These are phyloP conservation scores for Aspergillus carbonarius DNA, from an alignment of 2,329 filamentous ascomycete genomes.

Conservation along the genomic window DNA sequence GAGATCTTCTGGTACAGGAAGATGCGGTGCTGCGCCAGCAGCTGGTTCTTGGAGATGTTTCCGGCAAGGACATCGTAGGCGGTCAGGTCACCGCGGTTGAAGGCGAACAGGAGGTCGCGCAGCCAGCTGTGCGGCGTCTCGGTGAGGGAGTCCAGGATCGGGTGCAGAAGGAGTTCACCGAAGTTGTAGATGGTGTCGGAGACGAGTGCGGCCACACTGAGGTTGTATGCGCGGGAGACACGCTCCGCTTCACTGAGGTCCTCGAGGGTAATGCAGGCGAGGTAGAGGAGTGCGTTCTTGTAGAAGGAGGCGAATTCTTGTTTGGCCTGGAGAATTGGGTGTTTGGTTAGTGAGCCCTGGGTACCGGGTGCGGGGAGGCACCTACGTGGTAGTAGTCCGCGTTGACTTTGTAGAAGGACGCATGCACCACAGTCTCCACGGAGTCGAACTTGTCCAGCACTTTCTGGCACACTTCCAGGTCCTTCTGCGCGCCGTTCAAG, in stretches of 20 bases:
- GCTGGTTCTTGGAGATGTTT: slow-evolving; percentile 75
- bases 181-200: slow-evolving; percentile 99
- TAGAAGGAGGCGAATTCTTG: slow-evolving; percentile 96
- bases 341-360: not conserved
- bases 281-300: slow-evolving; percentile 94
- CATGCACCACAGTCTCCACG: slow-evolving; percentile 92
- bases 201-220: slow-evolving; percentile 86
- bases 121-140: slow-evolving; percentile 81
- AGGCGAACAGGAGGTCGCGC: slow-evolving; percentile 92
- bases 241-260: slow-evolving; percentile 73
- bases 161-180: slow-evolving; percentile 95
- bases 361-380: slow-evolving; percentile 1
- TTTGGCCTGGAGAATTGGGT: slow-evolving; percentile 56
- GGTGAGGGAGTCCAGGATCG: slow-evolving; percentile 82
- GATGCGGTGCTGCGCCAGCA: slow-evolving; percentile 74
- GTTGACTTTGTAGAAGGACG: slow-evolving; percentile 92
- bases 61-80: slow-evolving; percentile 81
- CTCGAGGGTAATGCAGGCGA: slow-evolving; percentile 87
- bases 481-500: slow-evolving; percentile 77
- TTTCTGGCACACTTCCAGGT: slow-evolving; percentile 81
- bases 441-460: slow-evolving; percentile 91
- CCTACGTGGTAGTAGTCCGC: slow-evolving; percentile 85
- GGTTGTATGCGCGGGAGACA: slow-evolving; percentile 81
- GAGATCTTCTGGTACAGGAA: slow-evolving; percentile 98
- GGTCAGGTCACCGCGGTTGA: slow-evolving; percentile 89